Base-by-base conservation (phyloP, 306 rosid species). In the Delonix regia region DNA sequence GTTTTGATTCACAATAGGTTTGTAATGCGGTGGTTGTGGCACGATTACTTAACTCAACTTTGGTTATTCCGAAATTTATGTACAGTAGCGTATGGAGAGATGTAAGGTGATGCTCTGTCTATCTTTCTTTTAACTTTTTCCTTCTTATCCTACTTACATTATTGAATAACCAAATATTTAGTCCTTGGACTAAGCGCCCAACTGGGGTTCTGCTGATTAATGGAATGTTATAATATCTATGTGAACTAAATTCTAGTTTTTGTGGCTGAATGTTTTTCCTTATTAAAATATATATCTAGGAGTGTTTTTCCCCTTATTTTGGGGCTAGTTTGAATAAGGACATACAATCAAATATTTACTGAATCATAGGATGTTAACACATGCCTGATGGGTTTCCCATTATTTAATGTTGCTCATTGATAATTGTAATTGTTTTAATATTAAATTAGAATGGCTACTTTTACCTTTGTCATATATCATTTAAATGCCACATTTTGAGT, bases 81-180 rank as follows among this genome's bases (percentile, higher is more conserved):
- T 93, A 88, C 79, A 95, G 99, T 78, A 91, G 90, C 25, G 94
- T 95, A 75, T 95, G 99, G 98, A 95, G 85, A 86, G 98, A 95
- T 89, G 87, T 81, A 71, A 93, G 99, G 99, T 93, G 82, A 85
- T 71, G 57, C 64, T 62, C 67, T 82, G n/a, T 73, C 83, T 74
- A 62, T 75, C 78, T 63, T 57, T 77, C 61, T 52, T 69, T 24
- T 18, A 65, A n/a, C 49, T 68, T 65, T 59, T 80, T 67, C 27
- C 34, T 33, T 60, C 65, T 60, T 39, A 10, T 33, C 27, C 25
- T 64, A 22, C 55, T 34, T 21, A 62, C 49, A 5, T 65, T 64
- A 49, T 47, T 6, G 57, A 28, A 53, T 47, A 41, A 47, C 62
- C 53, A 49, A 78, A 64, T 55, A 45, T 78, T 69, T 55, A 42